Evolutionary conservation across 2,329 filamentous ascomycete species (phyloP).

Genomic region (Exophiala dermatitidis): DNA sequence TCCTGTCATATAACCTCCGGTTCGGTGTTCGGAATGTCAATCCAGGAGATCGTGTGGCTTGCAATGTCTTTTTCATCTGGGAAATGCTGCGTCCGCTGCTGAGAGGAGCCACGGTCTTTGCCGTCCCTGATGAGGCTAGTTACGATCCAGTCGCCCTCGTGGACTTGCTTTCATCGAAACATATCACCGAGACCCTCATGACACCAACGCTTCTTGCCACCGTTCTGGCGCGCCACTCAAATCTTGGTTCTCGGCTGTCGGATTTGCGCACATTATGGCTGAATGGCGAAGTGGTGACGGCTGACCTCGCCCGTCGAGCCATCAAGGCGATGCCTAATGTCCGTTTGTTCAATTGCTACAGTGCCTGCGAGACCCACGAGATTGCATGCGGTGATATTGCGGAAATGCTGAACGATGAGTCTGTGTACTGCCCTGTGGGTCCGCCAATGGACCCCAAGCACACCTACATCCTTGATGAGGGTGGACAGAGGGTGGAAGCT

Average conservation of each 20-base stretch:
- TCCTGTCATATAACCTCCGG: constrained; percentile 65
- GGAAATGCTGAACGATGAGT: constrained; percentile 57
- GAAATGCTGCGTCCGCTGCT: constrained; percentile 71
- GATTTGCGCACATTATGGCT: constrained; percentile 66
- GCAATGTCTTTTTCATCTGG: constrained; percentile 84
- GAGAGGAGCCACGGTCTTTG: constrained; percentile 67
- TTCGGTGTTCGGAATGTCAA: constrained; percentile 62
- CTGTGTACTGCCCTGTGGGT: constrained; percentile 66
- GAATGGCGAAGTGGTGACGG: constrained; percentile 75
- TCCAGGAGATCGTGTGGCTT: constrained; percentile 71
- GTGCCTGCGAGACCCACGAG: constrained; percentile 74
- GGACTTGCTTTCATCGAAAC: constrained; percentile 57
- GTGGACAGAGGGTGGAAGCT: constrained; percentile 54
- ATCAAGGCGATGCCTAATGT: constrained; percentile 61
- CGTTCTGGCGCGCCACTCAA: constrained; percentile 61
- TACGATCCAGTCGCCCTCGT: constrained; percentile 71
- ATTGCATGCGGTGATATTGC: constrained; percentile 69
- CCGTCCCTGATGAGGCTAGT: constrained; percentile 67
- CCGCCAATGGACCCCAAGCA: constrained; percentile 60
- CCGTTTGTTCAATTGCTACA: constrained; percentile 71
- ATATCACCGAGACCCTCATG: constrained; percentile 74
- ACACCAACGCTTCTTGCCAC: constrained; percentile 72
- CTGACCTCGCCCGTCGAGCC: constrained; percentile 63
- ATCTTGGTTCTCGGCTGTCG: constrained; percentile 57
- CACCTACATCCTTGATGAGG: constrained; percentile 66